Conservation (phyloP, 495 filamentous ascomycete species). For the Massariosphaeria phaeospora region DNA sequence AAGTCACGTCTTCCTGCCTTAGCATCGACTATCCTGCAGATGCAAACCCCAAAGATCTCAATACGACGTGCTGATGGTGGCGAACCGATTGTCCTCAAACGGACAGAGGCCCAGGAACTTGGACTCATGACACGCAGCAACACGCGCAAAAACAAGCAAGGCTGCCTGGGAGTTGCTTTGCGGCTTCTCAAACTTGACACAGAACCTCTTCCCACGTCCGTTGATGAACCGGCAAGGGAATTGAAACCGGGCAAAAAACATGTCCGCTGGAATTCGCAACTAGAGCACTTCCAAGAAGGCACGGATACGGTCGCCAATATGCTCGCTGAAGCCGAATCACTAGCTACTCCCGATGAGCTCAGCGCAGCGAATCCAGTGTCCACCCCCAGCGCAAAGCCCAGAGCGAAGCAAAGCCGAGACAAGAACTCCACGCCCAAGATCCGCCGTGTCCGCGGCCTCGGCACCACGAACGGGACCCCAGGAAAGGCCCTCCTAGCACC, state of each 20-base stretch:
- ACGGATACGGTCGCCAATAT: constrained; percentile 1
- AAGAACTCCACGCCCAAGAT: constrained; percentile 20
- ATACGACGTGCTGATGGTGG: constrained; percentile 54
- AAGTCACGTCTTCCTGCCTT: constrained; percentile 23
- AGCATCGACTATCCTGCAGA: constrained; percentile 29
- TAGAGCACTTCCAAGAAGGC: constrained; percentile 31
- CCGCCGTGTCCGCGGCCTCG: constrained; percentile 20
- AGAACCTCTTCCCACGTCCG: constrained; percentile 4
- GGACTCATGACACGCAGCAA: constrained; percentile 52
- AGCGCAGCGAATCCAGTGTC: background rate
- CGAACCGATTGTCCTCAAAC: constrained; percentile 53
- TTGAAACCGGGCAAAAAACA: constrained; percentile 15
- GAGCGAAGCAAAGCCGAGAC: constrained; percentile 17
- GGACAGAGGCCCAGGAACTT: constrained; percentile 55
- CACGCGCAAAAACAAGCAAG: constrained; percentile 55
- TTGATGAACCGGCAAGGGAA: background rate
- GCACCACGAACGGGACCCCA: constrained; percentile 30
- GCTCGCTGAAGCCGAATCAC: constrained; percentile 6
- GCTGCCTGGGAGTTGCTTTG: constrained; percentile 46
- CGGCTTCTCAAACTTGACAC: constrained; percentile 45
- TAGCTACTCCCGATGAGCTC: constrained; percentile 22
- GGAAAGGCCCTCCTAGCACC: constrained; percentile 31
- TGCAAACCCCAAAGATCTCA: constrained; percentile 47
- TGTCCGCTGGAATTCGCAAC: constrained; percentile 27
- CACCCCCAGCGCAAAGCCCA: constrained; percentile 8